Conservation (phyloP, 495 filamentous ascomycete species). For the Pseudevernia furfuracea region DNA sequence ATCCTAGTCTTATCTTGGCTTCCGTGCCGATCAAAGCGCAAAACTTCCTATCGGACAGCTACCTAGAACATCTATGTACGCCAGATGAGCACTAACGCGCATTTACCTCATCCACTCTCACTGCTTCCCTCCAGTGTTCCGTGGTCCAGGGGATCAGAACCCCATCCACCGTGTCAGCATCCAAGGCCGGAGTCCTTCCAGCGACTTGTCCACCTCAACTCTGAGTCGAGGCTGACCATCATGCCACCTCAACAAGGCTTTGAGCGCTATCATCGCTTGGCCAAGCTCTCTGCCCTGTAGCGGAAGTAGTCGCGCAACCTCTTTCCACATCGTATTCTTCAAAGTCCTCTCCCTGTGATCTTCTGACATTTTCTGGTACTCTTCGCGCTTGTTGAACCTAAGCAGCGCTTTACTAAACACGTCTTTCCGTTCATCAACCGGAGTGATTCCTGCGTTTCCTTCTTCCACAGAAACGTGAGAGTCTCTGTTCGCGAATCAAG, state of each 20-base stretch:
- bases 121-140: neutral
- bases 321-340: conserved; percentile 25
- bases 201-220: too few relatives aligned
- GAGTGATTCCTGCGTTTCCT: neutral
- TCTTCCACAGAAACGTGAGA: neutral
- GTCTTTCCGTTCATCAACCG: neutral
- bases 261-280: conserved; percentile 14
- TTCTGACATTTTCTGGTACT: conserved; percentile 14
- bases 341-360: conserved; percentile 15
- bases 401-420: conserved; percentile 25
- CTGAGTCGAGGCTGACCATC: neutral
- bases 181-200: neutral
- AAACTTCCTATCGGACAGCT: neutral
- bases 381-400: conserved; percentile 24
- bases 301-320: conserved; percentile 20
- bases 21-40: neutral
- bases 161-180: neutral
- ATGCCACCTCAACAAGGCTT: neutral
- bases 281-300: conserved; percentile 13
- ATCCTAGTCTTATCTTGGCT: neutral
- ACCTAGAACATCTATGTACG: too few relatives aligned
- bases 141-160: neutral
- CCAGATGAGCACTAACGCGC: neutral
- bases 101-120: neutral
- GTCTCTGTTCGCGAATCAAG: neutral